Conservation (phyloP, 768 basidiomycete genomes). For the Amanita thiersii region DNA sequence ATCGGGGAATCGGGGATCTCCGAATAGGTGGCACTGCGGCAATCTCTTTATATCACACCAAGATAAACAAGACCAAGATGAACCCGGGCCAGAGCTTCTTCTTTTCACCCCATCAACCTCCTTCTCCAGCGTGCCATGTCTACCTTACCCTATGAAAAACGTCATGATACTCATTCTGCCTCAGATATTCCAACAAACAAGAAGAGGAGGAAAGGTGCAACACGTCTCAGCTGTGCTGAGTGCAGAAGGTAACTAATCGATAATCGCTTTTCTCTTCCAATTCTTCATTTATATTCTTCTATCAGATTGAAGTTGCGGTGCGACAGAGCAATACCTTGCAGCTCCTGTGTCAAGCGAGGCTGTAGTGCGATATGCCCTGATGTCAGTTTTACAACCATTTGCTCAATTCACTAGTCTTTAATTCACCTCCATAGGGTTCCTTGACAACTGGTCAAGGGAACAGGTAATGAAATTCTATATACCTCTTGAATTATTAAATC, state of each 20-base stretch:
- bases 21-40: background rate
- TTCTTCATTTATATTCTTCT: slow-evolving; percentile 9
- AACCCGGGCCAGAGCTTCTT: slow-evolving; percentile 8
- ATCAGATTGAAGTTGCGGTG: slow-evolving; percentile 63
- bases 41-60: slow-evolving; percentile 6
- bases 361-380: slow-evolving; percentile 81
- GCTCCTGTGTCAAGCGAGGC: slow-evolving; percentile 74
- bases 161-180: slow-evolving; percentile 15
- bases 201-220: slow-evolving; percentile 65
- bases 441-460: slow-evolving; percentile 79
- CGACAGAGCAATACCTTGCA: slow-evolving; percentile 70
- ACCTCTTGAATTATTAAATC: background rate
- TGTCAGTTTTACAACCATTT: slow-evolving; percentile 37
- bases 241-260: slow-evolving; percentile 50
- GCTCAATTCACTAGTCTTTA: slow-evolving; percentile 9
- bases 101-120: slow-evolving; percentile 17
- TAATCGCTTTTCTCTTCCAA: slow-evolving; percentile 1
- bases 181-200: slow-evolving; percentile 28
- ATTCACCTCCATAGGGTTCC: slow-evolving; percentile 46
- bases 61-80: slow-evolving; percentile 1
- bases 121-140: slow-evolving; percentile 28
- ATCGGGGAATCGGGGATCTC: slow-evolving; percentile 8
- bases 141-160: slow-evolving; percentile 22
- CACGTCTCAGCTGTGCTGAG: slow-evolving; percentile 72
- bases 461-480: slow-evolving; percentile 34